Evolutionary conservation across 495 filamentous ascomycete genomes (phyloP), one percentile per base, ranked within the genome.

Genomic region (Talaromyces adpressus): DNA sequence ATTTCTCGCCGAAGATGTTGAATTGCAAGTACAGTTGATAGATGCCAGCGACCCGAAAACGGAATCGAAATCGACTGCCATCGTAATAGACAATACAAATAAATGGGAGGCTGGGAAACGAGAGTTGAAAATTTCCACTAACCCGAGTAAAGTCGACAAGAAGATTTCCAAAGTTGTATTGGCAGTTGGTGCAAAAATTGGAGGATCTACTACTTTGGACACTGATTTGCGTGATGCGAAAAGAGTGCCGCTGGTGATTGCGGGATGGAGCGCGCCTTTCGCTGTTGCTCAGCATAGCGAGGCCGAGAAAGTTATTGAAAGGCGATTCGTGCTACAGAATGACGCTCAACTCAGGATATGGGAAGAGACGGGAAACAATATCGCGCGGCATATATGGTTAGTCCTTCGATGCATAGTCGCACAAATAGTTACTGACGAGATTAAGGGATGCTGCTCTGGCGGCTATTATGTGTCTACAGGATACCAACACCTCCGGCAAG

Each of bases 341-440:
- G 57, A 61, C 6, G 32, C 63, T 1, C 62, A 66, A 39, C 67
- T 85, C 45, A 68, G 64, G 58, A 84, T 97, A 22, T 89, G 89
- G 78, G 94, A 98, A 69, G 93, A 98, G 64, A 92, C 92, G 2
- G 93, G 93, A 6, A 92, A 98, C 71, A 96, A 91, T 71, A 97
- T 98, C 68, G 93, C 93, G 16, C 83, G 92, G 16, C 94, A 98
- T 74, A 85, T 98, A 54, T 98, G 94, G 94, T 93, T 87, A 73
- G 73, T 45, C 22, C 39, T 9, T 25, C 23, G 63, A 30, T 27
- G 3, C 16, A 16, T 29, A 56, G 23, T 30, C 11, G 11, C 27
- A 12, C 14, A 12, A 23, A 22, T 11, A 36, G 1, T 29, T 27
- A 56, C 52, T 56, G 11, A 56, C 22, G 23, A 11, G 2, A 27